These are phyloP conservation scores for Starmerella bombicola DNA, from an alignment of 805 yeast genomes.

Conservation along the genomic window DNA sequence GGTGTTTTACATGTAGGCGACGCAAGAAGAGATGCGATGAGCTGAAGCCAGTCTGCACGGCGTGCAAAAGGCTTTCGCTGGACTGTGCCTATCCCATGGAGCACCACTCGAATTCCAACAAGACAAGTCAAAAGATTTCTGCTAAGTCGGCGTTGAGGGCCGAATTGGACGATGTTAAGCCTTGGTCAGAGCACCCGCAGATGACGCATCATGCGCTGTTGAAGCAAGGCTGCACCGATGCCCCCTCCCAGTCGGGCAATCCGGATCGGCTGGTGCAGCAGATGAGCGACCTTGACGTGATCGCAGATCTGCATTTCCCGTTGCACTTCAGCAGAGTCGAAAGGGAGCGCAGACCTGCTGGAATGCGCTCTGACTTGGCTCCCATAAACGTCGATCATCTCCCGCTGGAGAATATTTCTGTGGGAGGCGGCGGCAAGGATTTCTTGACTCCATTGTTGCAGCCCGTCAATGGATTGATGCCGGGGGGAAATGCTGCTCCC, in stretches of 20 bases:
- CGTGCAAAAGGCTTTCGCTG: slow-evolving; percentile 52
- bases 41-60: slow-evolving; percentile 49
- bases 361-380: background rate
- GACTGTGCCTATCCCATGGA: slow-evolving; percentile 56
- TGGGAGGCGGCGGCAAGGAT: slow-evolving; percentile 1
- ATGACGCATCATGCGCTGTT: slow-evolving; percentile 3
- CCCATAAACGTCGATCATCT: background rate
- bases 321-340: slow-evolving; percentile 6
- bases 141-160: too few species aligned
- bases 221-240: background rate
- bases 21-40: slow-evolving; percentile 73
- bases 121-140: too few species aligned
- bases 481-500: background rate
- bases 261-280: background rate
- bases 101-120: background rate
- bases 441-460: background rate
- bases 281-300: background rate
- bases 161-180: too few species aligned
- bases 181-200: slow-evolving; percentile 5
- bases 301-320: slow-evolving; percentile 4
- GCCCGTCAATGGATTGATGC: background rate
- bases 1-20: slow-evolving; percentile 66
- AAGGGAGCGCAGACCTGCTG: background rate
- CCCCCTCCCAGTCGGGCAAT: too few species aligned
- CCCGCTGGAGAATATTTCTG: background rate